Percentiles rank a stretch among this genome's conserved stretches.
Evolutionary conservation across 495 filamentous ascomycete genomes (phyloP).

Genomic region (Aspergillus indologenus): DNA sequence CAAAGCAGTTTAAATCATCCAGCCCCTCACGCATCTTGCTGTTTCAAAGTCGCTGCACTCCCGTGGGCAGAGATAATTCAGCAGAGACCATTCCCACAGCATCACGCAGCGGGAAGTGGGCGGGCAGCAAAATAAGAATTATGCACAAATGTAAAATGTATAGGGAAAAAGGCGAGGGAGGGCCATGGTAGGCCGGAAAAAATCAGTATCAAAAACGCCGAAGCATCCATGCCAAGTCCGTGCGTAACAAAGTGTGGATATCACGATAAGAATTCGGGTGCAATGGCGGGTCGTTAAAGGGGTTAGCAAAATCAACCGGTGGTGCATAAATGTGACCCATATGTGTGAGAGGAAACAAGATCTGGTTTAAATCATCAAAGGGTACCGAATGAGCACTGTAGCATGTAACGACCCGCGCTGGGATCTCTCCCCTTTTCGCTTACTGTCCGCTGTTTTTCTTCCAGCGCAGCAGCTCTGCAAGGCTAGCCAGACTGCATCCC

Average conservation of each 20-base stretch:
- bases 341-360: conserved; percentile 37
- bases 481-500: conserved; percentile 69
- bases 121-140: not conserved
- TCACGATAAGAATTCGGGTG: conserved; percentile 19
- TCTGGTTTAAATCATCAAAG: conserved; percentile 24
- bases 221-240: conserved; percentile 30
- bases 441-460: conserved; percentile 48
- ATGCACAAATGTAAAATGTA: conserved; percentile 7
- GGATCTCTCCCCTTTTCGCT: conserved; percentile 8
- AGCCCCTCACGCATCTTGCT: not conserved
- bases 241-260: conserved; percentile 21
- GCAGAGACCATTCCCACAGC: not conserved
- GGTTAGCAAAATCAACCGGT: conserved; percentile 26
- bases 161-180: conserved; percentile 14
- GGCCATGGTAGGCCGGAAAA: not conserved
- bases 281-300: conserved; percentile 25
- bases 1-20: not conserved
- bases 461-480: conserved; percentile 81
- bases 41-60: not conserved
- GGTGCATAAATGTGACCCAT: conserved; percentile 34
- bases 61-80: not conserved
- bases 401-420: conserved; percentile 6
- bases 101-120: not conserved
- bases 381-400: conserved; percentile 2
- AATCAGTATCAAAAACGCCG: conserved; percentile 31